Evolutionary conservation across 1,284 basidiomycete genomes (phyloP).

Genomic region (Papiliotrema flavescens): DNA sequence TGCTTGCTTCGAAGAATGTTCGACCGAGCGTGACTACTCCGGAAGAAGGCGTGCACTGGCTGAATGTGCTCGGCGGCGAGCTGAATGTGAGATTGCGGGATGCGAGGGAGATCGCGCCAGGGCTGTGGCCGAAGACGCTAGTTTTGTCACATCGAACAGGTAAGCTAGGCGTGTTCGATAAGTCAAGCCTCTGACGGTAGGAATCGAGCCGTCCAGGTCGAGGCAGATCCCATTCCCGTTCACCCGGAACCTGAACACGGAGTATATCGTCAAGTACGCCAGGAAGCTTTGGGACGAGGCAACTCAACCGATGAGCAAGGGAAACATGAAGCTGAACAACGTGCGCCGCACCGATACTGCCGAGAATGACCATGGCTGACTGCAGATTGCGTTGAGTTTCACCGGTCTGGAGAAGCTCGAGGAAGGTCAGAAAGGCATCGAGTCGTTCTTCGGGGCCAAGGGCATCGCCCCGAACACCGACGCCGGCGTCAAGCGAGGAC

Average conservation of each 20-base stretch:
- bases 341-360: slow-evolving; percentile 27
- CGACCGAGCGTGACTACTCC: slow-evolving; percentile 68
- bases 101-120: slow-evolving; percentile 66
- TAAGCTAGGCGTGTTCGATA: slow-evolving; percentile 31
- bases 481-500: slow-evolving; percentile 13
- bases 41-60: slow-evolving; percentile 80
- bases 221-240: slow-evolving; percentile 83
- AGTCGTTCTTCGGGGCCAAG: slow-evolving; percentile 64
- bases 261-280: slow-evolving; percentile 71
- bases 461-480: background rate
- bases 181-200: slow-evolving; percentile 48
- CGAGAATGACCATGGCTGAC: background rate
- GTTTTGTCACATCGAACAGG: slow-evolving; percentile 72
- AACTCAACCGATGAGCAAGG: slow-evolving; percentile 54
- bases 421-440: slow-evolving; percentile 77
- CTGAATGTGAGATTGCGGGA: slow-evolving; percentile 79
- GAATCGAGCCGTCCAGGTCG: slow-evolving; percentile 63
- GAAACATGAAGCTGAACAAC: slow-evolving; percentile 63
- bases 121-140: slow-evolving; percentile 89
- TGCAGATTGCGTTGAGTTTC: slow-evolving; percentile 67
- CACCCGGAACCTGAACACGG: slow-evolving; percentile 65
- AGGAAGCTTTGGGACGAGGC: slow-evolving; percentile 86
- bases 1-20: slow-evolving; percentile 90
- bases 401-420: slow-evolving; percentile 76
- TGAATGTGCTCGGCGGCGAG: slow-evolving; percentile 84